Conservation (phyloP, 2,329 filamentous ascomycete genomes). For the Aspergillus fischeri region DNA sequence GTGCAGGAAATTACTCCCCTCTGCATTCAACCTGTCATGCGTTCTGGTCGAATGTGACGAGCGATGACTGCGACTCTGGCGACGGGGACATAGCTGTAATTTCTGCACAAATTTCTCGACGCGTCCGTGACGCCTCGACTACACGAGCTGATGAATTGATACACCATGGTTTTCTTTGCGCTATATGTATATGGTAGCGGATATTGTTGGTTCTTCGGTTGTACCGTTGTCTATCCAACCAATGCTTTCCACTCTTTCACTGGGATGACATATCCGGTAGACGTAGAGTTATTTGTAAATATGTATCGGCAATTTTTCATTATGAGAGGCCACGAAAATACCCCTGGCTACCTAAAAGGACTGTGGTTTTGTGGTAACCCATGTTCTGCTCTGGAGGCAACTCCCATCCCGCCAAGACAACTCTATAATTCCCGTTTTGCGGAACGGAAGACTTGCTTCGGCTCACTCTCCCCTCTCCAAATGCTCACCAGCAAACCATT, state of each 20-base stretch:
- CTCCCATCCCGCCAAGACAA: constrained; percentile 13
- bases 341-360: no score
- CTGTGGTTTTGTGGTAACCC: no score
- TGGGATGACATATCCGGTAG: no score
- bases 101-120: constrained; percentile 16
- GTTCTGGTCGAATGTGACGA: background rate
- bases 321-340: no score
- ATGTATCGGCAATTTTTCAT: no score
- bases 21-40: background rate
- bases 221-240: no score
- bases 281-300: no score
- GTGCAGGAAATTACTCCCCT: background rate
- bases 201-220: no score
- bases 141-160: constrained; percentile 27
- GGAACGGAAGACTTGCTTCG: constrained; percentile 3
- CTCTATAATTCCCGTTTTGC: constrained; percentile 4
- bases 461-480: constrained; percentile 6
- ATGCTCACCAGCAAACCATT: constrained; percentile 3
- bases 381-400: background rate
- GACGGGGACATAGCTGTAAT: constrained; percentile 17
- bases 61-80: constrained; percentile 14
- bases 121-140: constrained; percentile 26
- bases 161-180: constrained; percentile 18
- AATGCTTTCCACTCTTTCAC: no score
- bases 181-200: background rate